A percentile compares a stretch with the other conserved stretches of the same genome.
Conservation (phyloP, 2,329 filamentous ascomycete species). For the Penicillium italicum region DNA sequence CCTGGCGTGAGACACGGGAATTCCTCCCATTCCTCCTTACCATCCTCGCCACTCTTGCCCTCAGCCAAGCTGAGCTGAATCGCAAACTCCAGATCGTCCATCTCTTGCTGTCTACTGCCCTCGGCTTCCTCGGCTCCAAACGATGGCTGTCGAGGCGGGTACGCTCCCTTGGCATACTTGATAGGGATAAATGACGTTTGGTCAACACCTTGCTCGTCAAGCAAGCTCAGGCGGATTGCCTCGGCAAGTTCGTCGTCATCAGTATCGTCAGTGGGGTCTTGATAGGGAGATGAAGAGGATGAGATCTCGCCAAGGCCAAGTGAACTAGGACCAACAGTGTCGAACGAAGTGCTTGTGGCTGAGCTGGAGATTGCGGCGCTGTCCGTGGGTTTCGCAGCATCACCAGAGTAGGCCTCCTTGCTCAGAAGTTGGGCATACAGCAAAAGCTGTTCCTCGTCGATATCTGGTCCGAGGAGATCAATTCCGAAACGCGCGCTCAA, state of each 20-base stretch:
- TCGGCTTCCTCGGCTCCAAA: slow-evolving; percentile 23
- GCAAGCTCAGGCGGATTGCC: slow-evolving; percentile 55
- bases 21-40: slow-evolving; percentile 27
- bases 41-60: slow-evolving; percentile 47
- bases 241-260: slow-evolving; percentile 59
- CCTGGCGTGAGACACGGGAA: slow-evolving; percentile 27
- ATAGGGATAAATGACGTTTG: slow-evolving; percentile 31
- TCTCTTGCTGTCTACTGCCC: slow-evolving; percentile 45
- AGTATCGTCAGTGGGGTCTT: slow-evolving; percentile 46
- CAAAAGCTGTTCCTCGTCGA: slow-evolving; percentile 59
- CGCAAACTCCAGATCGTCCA: slow-evolving; percentile 59
- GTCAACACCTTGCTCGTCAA: slow-evolving; percentile 33
- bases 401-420: slow-evolving; percentile 54
- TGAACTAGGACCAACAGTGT: slow-evolving; percentile 35
- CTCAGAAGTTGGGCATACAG: slow-evolving; percentile 62
- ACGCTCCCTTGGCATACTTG: slow-evolving; percentile 34
- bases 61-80: slow-evolving; percentile 61
- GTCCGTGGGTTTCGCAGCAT: slow-evolving; percentile 47
- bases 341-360: slow-evolving; percentile 38
- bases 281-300: slow-evolving; percentile 36
- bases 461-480: slow-evolving; percentile 60
- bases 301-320: slow-evolving; percentile 31
- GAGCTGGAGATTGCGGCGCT: slow-evolving; percentile 35
- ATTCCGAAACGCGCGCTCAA: slow-evolving; percentile 80
- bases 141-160: slow-evolving; percentile 16